These are phyloP conservation scores for Intubia oerlemansii DNA, from an alignment of 2,329 filamentous ascomycete species.

Conservation along the genomic window DNA sequence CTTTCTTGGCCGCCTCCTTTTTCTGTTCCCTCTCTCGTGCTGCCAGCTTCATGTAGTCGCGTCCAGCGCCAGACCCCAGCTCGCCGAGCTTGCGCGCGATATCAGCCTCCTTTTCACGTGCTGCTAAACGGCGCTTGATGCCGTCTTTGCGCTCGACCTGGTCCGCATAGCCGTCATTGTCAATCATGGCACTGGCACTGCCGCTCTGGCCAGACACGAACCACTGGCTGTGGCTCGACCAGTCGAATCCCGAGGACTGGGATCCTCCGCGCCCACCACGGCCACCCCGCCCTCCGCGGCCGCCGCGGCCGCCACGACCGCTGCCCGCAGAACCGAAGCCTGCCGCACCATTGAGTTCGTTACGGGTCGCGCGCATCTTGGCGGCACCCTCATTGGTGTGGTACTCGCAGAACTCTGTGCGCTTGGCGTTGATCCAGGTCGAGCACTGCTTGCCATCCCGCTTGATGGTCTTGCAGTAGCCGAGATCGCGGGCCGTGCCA, in stretches of 20 bases:
- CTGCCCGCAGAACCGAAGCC: slow-evolving; percentile 19
- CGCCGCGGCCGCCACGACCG: slow-evolving; percentile 17
- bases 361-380: slow-evolving; percentile 41
- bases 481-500: slow-evolving; percentile 64
- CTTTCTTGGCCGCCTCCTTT: background rate
- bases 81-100: slow-evolving; percentile 46
- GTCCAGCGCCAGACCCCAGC: slow-evolving; percentile 42
- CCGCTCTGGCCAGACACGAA: slow-evolving; percentile 20
- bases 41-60: slow-evolving; percentile 39
- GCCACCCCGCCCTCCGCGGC: slow-evolving; percentile 20
- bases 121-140: slow-evolving; percentile 40
- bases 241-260: slow-evolving; percentile 31
- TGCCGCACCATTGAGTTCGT: slow-evolving; percentile 59
- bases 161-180: slow-evolving; percentile 27
- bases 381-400: slow-evolving; percentile 68
- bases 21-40: background rate
- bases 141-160: slow-evolving; percentile 43
- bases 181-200: slow-evolving; percentile 35
- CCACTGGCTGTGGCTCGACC: slow-evolving; percentile 32
- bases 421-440: slow-evolving; percentile 69
- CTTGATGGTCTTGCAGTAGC: slow-evolving; percentile 67
- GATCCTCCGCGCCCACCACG: slow-evolving; percentile 26
- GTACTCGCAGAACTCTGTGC: slow-evolving; percentile 82
- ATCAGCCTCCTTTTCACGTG: slow-evolving; percentile 50
- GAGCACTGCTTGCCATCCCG: slow-evolving; percentile 68